phyloP scores from a whole-genome alignment of 2,329 filamentous ascomycete species.

The Shiraia sp. region DNA sequence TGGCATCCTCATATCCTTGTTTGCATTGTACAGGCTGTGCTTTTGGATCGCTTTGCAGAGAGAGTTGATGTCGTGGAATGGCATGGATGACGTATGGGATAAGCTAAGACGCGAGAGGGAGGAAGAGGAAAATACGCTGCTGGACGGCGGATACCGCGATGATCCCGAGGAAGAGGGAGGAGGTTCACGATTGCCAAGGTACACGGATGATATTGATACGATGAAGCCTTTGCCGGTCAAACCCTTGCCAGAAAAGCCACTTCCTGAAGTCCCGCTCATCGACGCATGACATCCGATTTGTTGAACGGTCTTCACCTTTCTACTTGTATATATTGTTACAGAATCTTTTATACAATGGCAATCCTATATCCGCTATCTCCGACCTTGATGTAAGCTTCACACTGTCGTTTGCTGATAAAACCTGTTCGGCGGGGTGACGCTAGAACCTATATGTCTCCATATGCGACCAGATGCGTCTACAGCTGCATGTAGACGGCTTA shows the following conservation, averaged over 20 bases:
- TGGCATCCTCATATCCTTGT: slow-evolving; percentile 21
- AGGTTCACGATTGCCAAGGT: slow-evolving; percentile 10
- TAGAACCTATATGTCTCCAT: too few relatives aligned
- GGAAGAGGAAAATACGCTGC: slow-evolving; percentile 29
- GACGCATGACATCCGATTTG: slow-evolving; percentile 20
- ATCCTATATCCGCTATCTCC: not conserved
- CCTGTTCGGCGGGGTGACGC: too few relatives aligned
- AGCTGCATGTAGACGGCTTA: too few relatives aligned
- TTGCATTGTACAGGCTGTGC: slow-evolving; percentile 22
- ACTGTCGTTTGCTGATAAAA: too few relatives aligned
- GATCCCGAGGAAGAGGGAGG: slow-evolving; percentile 21
- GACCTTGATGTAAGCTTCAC: not conserved
- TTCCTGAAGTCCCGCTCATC: slow-evolving; percentile 40
- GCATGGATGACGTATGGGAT: slow-evolving; percentile 40
- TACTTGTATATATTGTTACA: not conserved
- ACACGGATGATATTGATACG: slow-evolving; percentile 18
- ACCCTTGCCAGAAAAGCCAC: slow-evolving; percentile 39
- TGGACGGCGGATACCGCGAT: slow-evolving; percentile 29
- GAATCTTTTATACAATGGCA: slow-evolving; percentile 10
- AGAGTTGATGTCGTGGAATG: slow-evolving; percentile 37
- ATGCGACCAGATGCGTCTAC: too few relatives aligned
- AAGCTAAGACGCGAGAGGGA: slow-evolving; percentile 26
- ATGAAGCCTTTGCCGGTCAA: slow-evolving; percentile 22
- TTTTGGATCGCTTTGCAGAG: slow-evolving; percentile 27
- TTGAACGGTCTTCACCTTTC: not conserved